Evolutionary conservation across 2,329 filamentous ascomycete genomes (phyloP).

Genomic region (Lecanicillium sp.): DNA sequence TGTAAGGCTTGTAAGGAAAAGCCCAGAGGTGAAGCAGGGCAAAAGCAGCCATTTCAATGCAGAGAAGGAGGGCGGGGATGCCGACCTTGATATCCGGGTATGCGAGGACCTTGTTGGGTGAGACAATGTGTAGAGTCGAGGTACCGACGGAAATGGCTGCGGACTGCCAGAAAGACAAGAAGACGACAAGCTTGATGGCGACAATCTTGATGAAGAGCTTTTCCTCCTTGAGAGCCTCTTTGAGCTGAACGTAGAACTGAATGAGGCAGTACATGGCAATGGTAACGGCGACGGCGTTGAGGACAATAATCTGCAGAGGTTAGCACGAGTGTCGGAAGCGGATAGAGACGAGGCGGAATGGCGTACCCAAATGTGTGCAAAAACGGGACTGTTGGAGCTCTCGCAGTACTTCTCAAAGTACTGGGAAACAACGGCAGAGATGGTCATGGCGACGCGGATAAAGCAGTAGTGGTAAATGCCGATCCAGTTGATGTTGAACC

Average conservation of each 20-base stretch:
- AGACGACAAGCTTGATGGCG: constrained; percentile 86
- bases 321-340: constrained; percentile 11
- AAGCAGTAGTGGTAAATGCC: constrained; percentile 84
- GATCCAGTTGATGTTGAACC: constrained; percentile 85
- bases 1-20: constrained; percentile 71
- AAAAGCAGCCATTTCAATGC: constrained; percentile 81
- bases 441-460: constrained; percentile 71
- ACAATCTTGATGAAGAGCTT: constrained; percentile 73
- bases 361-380: constrained; percentile 77
- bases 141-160: constrained; percentile 45
- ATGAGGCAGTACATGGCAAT: constrained; percentile 86
- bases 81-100: constrained; percentile 75
- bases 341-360: not conserved
- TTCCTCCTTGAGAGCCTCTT: constrained; percentile 60
- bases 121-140: constrained; percentile 55
- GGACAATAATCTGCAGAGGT: constrained; percentile 49
- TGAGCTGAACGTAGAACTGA: constrained; percentile 79
- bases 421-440: constrained; percentile 69
- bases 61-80: constrained; percentile 70
- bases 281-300: constrained; percentile 67
- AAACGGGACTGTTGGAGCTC: constrained; percentile 68
- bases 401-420: constrained; percentile 68
- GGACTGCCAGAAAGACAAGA: constrained; percentile 83
- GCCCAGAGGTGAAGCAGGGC: constrained; percentile 74
- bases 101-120: constrained; percentile 55